A percentile compares a stretch with the other conserved stretches of the same genome.
Conservation (phyloP, 2,329 filamentous ascomycete species). For the Neonectria neomacrospora region DNA sequence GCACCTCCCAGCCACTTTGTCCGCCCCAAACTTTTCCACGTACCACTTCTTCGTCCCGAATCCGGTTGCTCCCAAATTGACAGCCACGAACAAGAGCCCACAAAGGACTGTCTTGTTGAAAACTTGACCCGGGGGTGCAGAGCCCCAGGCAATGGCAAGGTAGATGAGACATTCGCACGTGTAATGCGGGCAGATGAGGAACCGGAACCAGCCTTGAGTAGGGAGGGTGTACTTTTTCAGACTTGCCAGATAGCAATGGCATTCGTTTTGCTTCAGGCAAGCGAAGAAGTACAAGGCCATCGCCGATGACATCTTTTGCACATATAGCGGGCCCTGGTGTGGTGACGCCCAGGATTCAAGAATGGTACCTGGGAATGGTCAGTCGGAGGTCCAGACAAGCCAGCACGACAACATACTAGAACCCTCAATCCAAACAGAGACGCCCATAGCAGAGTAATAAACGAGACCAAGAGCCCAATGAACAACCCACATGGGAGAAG, state of each 20-base stretch:
- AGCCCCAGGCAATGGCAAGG: slow-evolving; percentile 76
- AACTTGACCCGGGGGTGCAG: slow-evolving; percentile 73
- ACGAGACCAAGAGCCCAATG: slow-evolving; percentile 83
- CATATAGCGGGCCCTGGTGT: slow-evolving; percentile 30
- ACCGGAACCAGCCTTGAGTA: slow-evolving; percentile 74
- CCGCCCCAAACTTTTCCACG: slow-evolving; percentile 75
- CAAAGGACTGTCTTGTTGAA: slow-evolving; percentile 80
- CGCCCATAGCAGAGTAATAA: slow-evolving; percentile 79
- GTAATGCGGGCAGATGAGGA: slow-evolving; percentile 88
- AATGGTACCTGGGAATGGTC: slow-evolving; percentile 46
- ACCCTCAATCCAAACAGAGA: slow-evolving; percentile 88
- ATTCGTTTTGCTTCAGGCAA: slow-evolving; percentile 78
- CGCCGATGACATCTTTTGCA: slow-evolving; percentile 54
- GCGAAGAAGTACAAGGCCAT: slow-evolving; percentile 74
- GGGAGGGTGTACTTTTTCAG: slow-evolving; percentile 88
- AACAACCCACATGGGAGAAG: slow-evolving; percentile 84
- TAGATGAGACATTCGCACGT: slow-evolving; percentile 90
- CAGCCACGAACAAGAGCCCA: slow-evolving; percentile 76
- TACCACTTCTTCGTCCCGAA: slow-evolving; percentile 84
- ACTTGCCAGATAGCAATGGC: slow-evolving; percentile 75
- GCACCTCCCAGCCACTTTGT: slow-evolving; percentile 72
- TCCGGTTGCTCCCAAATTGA: slow-evolving; percentile 87
- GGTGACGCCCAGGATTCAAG: slow-evolving; percentile 48
- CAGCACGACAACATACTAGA: slow-evolving; percentile 61
- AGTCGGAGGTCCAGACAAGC: slow-evolving; percentile 12